Conservation (phyloP, 495 filamentous ascomycete genomes). For the Pyrenopolyporus hunteri region DNA sequence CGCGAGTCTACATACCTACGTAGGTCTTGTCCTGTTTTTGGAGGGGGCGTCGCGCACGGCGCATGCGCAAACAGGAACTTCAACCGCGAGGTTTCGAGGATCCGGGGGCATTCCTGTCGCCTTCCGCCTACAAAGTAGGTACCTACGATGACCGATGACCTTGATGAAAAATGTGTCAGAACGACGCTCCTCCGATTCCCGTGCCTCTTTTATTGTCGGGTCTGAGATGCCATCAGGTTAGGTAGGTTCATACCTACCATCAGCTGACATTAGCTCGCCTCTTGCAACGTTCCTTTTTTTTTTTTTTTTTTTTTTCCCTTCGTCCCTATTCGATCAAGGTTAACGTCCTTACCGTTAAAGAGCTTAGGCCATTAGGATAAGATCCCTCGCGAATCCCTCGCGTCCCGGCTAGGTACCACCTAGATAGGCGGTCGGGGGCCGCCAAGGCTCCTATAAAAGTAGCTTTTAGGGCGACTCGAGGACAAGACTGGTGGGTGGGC, state of each 20-base stretch:
- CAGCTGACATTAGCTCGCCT: no score
- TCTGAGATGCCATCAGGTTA: no score
- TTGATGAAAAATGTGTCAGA: no score
- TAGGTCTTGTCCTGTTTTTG: neutral
- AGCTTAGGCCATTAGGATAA: constrained; percentile 8
- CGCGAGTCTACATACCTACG: no score
- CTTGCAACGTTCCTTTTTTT: no score
- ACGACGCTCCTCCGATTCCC: no score
- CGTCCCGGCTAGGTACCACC: constrained; percentile 14
- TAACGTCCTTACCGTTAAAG: constrained; percentile 16
- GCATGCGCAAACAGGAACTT: constrained; percentile 1
- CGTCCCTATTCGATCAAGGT: no score
- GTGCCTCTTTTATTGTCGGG: no score
- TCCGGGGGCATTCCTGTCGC: neutral
- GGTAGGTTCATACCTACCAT: no score
- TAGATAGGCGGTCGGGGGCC: no score
- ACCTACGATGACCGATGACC: neutral
- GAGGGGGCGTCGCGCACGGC: neutral
- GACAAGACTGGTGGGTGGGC: no score
- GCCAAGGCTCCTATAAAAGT: constrained; percentile 19
- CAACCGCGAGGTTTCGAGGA: neutral
- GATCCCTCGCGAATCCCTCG: constrained; percentile 29
- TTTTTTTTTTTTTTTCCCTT: no score
- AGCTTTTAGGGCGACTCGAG: constrained; percentile 28
- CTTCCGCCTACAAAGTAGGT: neutral